Conservation (phyloP, 768 basidiomycete species). For the Mrakia gelida region DNA sequence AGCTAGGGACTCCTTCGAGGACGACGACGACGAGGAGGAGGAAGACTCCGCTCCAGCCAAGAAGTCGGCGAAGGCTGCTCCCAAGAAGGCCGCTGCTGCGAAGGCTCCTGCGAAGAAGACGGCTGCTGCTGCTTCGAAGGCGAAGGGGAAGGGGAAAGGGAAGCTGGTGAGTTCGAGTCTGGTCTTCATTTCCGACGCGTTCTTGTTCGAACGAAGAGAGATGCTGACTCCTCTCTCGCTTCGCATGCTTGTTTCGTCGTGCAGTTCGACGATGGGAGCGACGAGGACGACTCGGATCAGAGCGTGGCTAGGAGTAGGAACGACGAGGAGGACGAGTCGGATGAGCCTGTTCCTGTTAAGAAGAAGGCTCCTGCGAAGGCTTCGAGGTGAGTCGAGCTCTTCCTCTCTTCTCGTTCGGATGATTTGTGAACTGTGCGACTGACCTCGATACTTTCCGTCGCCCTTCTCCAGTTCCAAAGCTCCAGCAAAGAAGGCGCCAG, state of each 20-base stretch:
- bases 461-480: not conserved
- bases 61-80: slow-evolving; percentile 37
- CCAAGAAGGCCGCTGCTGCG: slow-evolving; percentile 39
- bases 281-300: slow-evolving; percentile 16
- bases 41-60: slow-evolving; percentile 41
- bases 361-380: not conserved
- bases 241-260: slow-evolving; percentile 56
- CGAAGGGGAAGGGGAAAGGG: slow-evolving; percentile 49
- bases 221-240: slow-evolving; percentile 38
- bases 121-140: slow-evolving; percentile 34
- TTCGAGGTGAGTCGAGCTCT: not conserved
- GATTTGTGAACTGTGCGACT: too few relatives aligned
- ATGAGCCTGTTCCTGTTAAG: slow-evolving; percentile 31
- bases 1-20: not conserved
- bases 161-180: slow-evolving; percentile 48
- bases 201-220: slow-evolving; percentile 30
- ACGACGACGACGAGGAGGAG: slow-evolving; percentile 31
- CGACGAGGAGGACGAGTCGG: slow-evolving; percentile 56
- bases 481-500: slow-evolving; percentile 41
- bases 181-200: slow-evolving; percentile 9
- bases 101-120: slow-evolving; percentile 43
- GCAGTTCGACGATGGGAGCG: slow-evolving; percentile 64
- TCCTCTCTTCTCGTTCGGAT: not conserved
- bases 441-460: not conserved
- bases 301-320: slow-evolving; percentile 42